Conservation (phyloP, 73 alveolate species). For the Paramecium tetraurelia region DNA sequence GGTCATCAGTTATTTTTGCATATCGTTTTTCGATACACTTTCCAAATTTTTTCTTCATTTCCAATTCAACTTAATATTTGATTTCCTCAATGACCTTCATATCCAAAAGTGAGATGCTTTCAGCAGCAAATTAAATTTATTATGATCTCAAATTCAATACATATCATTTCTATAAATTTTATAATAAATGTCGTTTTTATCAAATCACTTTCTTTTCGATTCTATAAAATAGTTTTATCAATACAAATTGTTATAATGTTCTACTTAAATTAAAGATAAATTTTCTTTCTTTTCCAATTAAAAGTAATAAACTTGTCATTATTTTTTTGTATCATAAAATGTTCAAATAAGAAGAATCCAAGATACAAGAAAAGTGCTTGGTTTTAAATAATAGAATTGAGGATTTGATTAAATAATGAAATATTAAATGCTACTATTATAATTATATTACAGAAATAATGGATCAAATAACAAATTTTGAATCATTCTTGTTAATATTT, state of each 20-base stretch:
- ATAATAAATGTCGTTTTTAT: background rate
- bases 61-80: background rate
- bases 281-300: background rate
- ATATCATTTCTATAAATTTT: background rate
- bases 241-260: background rate
- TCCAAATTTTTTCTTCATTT: background rate
- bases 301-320: no score
- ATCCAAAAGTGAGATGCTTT: background rate
- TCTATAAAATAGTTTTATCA: background rate
- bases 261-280: background rate
- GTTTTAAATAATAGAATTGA: background rate
- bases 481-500: background rate
- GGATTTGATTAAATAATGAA: background rate
- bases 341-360: background rate
- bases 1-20: background rate
- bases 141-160: background rate
- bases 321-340: no score
- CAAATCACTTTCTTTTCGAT: background rate
- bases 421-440: background rate
- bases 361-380: background rate
- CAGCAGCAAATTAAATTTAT: background rate
- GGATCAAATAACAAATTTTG: background rate
- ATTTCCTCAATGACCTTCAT: slow-evolving; percentile 22
- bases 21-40: slow-evolving; percentile 22
- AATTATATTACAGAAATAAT: background rate